Base-by-base conservation (phyloP, 179 eudicot genomes). In the Nepenthes alata region DNA sequence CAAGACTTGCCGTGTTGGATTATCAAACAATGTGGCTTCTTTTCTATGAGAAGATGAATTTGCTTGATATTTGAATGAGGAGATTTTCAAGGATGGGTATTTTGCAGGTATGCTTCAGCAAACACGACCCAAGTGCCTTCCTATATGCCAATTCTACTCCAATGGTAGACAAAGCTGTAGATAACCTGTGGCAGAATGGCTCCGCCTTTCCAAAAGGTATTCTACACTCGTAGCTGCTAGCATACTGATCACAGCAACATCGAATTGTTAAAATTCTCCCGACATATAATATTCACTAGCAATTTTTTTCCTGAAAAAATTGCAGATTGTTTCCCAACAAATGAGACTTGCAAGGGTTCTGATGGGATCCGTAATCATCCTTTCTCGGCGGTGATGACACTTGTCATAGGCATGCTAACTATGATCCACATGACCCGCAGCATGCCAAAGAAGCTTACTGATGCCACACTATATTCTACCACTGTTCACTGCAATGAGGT, bases 381-480 rank as follows among this genome's bases (percentile, higher is more conserved):
- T 13, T 71, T 87, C n/a, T 75, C 86, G 0, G 93, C 94, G 15
- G 69, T 87, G 12, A 81, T 94, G 94, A 76, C 97, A 16, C 69
- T 94, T 13, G 74, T 87, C 2, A 90, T 94, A 97, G 95, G 94
- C 1, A 71, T 94, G 6, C 77, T 87, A 54, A 83, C 99, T 6
- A 82, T 94, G 95, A 74, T 90, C 54, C 74, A 86, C 5, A 35
- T 90, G 82, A 82, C 96, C 12, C 72, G 84, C 6, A 85, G 79
- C 85, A 80, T 94, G 96, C 97, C 97, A 1, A 85, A 68, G 76
- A 90, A 71, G 81, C 77, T 86, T 12, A 86, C 88, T 11, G 85
- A 89, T 70, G 85, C 96, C 37, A 79, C 83, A 47, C 70, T 88
- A 36, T 80, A 83, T 53, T 75, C 95, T 0, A 65, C 71, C 49